phyloP scores from a whole-genome alignment of 23 red algal species.

The Porphyridium purpureum region DNA sequence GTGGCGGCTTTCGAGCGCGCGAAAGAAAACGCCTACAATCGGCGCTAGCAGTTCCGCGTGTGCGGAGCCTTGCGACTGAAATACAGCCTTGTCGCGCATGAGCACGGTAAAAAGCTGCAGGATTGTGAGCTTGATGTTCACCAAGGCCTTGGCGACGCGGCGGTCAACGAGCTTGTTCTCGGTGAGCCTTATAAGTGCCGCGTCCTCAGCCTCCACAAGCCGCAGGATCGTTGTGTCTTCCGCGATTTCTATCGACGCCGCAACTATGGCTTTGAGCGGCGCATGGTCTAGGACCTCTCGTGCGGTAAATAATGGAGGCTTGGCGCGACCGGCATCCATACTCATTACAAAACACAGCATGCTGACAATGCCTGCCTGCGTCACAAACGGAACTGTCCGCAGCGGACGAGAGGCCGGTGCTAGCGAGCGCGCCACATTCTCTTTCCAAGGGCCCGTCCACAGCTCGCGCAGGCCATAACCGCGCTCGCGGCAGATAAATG shows the following conservation, averaged over 20 bases:
- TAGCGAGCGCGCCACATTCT: too few species aligned
- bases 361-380: too few species aligned
- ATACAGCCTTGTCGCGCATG: not conserved
- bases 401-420: too few species aligned
- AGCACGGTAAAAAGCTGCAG: not conserved
- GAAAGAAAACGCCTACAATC: slow-evolving; percentile 58
- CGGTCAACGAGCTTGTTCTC: slow-evolving; percentile 71
- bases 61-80: slow-evolving; percentile 6
- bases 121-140: slow-evolving; percentile 19
- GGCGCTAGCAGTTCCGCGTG: slow-evolving; percentile 36
- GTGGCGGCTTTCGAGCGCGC: slow-evolving; percentile 52
- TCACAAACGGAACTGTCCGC: too few species aligned
- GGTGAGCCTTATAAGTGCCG: slow-evolving; percentile 35
- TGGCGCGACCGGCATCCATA: too few species aligned
- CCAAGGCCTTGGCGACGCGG: slow-evolving; percentile 15
- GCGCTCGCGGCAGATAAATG: too few species aligned
- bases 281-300: not conserved
- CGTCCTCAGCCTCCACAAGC: slow-evolving; percentile 70
- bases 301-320: too few species aligned
- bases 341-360: too few species aligned
- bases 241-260: slow-evolving; percentile 32
- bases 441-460: too few species aligned
- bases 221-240: slow-evolving; percentile 49
- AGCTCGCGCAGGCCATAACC: too few species aligned
- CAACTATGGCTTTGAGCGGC: slow-evolving; percentile 6